Conservation (phyloP, 352 stramenopile species). For the Phytophthora megakarya region DNA sequence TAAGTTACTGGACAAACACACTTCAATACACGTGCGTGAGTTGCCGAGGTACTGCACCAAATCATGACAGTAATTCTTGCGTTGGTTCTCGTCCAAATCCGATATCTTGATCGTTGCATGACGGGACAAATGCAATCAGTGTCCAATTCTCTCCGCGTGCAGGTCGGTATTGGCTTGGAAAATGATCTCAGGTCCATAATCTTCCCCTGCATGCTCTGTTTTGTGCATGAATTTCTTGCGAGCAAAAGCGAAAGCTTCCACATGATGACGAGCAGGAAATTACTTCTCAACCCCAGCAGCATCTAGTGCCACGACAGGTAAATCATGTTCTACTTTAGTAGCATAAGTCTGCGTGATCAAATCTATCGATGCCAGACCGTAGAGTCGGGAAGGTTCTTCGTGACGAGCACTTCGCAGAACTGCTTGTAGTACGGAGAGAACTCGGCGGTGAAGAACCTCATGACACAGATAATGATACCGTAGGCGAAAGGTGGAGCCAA, state of each 20-base stretch:
- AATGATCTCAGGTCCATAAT: constrained; percentile 88
- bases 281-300: constrained; percentile 82
- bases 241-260: constrained; percentile 83
- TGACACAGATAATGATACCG: constrained; percentile 90
- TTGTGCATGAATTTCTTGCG: constrained; percentile 91
- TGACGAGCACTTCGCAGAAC: constrained; percentile 77
- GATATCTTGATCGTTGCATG: constrained; percentile 72
- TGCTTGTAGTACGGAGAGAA: constrained; percentile 87
- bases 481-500: constrained; percentile 75
- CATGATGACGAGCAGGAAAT: constrained; percentile 81
- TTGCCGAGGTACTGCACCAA: constrained; percentile 86
- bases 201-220: constrained; percentile 88
- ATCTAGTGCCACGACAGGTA: constrained; percentile 88
- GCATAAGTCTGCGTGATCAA: constrained; percentile 81
- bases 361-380: constrained; percentile 82
- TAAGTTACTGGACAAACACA: constrained; percentile 89
- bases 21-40: constrained; percentile 81
- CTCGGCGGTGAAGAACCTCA: constrained; percentile 85
- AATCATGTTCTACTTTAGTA: constrained; percentile 62
- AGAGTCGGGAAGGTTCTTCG: constrained; percentile 76
- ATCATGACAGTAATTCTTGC: constrained; percentile 74
- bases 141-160: constrained; percentile 85
- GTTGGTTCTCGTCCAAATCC: constrained; percentile 45
- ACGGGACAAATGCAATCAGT: constrained; percentile 85
- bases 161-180: constrained; percentile 88